These are phyloP conservation scores for Aspergillus cavernicola DNA, from an alignment of 495 filamentous ascomycete genomes.

Conservation along the genomic window DNA sequence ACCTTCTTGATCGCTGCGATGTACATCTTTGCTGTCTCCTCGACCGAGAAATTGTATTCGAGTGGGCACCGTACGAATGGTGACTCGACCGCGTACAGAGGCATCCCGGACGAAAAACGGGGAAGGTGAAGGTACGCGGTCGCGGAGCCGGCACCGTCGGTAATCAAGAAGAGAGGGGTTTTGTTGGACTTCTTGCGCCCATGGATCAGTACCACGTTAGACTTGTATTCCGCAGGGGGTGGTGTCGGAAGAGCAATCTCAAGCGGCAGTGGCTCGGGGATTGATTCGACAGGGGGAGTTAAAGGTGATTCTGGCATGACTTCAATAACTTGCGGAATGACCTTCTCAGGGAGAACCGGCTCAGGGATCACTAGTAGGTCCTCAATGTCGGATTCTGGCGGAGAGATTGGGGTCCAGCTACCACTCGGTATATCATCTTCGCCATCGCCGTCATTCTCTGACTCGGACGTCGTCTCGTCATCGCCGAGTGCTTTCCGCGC, in stretches of 20 bases:
- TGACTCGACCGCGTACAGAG: conserved; percentile 10
- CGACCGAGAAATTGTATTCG: background rate
- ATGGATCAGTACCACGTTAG: background rate
- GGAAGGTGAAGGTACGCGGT: conserved; percentile 2
- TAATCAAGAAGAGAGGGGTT: conserved; percentile 4
- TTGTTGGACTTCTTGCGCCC: background rate
- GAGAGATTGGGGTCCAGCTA: too few relatives aligned
- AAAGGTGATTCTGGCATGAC: too few relatives aligned
- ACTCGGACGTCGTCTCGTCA: too few relatives aligned
- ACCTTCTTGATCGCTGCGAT: conserved; percentile 3
- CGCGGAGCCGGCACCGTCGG: conserved; percentile 4
- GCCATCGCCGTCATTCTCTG: too few relatives aligned
- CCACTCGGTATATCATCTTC: too few relatives aligned
- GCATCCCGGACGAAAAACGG: background rate
- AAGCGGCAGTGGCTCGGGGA: background rate
- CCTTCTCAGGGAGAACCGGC: too few relatives aligned
- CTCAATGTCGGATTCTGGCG: too few relatives aligned
- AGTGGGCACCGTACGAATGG: conserved; percentile 2
- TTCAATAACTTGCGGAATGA: too few relatives aligned
- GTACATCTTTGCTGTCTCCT: conserved; percentile 3
- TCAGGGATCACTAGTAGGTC: background rate
- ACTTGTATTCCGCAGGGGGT: background rate
- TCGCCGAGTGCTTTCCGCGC: background rate
- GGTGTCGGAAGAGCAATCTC: background rate
- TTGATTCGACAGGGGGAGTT: background rate